These are phyloP conservation scores for Aspergillus cavernicola DNA, from an alignment of 495 filamentous ascomycete species.

Conservation along the genomic window DNA sequence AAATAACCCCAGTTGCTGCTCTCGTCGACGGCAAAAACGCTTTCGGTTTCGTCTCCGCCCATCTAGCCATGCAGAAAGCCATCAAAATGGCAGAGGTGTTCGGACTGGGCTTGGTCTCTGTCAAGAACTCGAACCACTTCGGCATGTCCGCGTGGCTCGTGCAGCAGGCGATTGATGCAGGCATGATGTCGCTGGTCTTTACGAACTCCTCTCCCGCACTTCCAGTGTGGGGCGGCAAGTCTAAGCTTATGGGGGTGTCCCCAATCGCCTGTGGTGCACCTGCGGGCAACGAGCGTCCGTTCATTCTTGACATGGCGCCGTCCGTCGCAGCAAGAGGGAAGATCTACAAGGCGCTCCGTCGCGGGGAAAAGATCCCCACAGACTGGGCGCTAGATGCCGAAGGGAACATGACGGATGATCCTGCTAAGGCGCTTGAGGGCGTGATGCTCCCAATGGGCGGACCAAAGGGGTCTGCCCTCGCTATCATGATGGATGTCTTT, in stretches of 20 bases:
- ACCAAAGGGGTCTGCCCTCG: constrained; percentile 67
- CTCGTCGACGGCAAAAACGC: constrained; percentile 65
- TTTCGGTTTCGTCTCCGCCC: constrained; percentile 69
- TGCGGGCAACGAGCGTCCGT: constrained; percentile 49
- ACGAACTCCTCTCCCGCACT: constrained; percentile 75
- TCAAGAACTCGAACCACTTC: constrained; percentile 76
- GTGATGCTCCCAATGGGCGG: constrained; percentile 81
- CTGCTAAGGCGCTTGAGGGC: constrained; percentile 59
- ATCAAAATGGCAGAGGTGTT: constrained; percentile 60
- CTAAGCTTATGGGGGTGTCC: constrained; percentile 68
- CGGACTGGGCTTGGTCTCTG: constrained; percentile 68
- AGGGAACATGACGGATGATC: constrained; percentile 66
- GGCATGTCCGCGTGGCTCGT: constrained; percentile 79
- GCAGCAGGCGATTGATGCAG: constrained; percentile 65
- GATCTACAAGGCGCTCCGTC: constrained; percentile 67
- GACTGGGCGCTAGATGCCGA: constrained; percentile 73
- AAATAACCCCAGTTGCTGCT: constrained; percentile 65
- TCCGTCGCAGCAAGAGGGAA: constrained; percentile 69
- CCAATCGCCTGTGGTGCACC: constrained; percentile 77
- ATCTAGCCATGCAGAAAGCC: constrained; percentile 58
- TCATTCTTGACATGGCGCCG: constrained; percentile 79
- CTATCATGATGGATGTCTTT: constrained; percentile 84
- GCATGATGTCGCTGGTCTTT: constrained; percentile 74
- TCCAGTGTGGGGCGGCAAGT: constrained; percentile 65
- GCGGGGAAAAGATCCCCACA: constrained; percentile 68